Evolutionary conservation across 495 filamentous ascomycete genomes (phyloP).

Genomic region (Aspergillus nidulans): DNA sequence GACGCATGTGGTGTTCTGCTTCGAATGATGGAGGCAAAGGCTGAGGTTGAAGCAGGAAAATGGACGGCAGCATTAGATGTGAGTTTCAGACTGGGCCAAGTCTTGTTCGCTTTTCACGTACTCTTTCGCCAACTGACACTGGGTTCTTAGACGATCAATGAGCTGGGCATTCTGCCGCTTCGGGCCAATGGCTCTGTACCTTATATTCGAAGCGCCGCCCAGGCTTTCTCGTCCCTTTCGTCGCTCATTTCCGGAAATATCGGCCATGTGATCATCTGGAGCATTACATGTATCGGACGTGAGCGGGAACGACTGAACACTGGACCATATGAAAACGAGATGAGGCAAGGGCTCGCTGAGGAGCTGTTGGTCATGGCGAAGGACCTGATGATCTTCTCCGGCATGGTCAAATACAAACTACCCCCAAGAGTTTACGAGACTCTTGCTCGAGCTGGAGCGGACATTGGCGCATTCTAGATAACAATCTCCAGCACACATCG

Average conservation of each 20-base stretch:
- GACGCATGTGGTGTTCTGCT: constrained; percentile 69
- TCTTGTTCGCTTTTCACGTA: not conserved
- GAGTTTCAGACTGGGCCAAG: constrained; percentile 32
- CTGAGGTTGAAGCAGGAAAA: constrained; percentile 57
- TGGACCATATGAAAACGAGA: constrained; percentile 68
- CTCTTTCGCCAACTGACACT: constrained; percentile 9
- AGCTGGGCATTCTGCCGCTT: constrained; percentile 72
- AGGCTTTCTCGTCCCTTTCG: constrained; percentile 68
- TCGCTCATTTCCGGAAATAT: constrained; percentile 79
- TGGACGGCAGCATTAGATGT: constrained; percentile 83
- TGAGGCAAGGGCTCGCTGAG: constrained; percentile 62
- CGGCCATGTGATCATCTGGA: constrained; percentile 87
- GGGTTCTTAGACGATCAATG: constrained; percentile 59
- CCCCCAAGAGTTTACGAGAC: constrained; percentile 72
- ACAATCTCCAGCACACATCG: not conserved
- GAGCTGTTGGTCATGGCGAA: constrained; percentile 70
- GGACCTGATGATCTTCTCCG: constrained; percentile 91
- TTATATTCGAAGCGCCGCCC: constrained; percentile 67
- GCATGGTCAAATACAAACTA: constrained; percentile 86
- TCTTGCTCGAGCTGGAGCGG: constrained; percentile 69
- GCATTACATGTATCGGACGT: constrained; percentile 73
- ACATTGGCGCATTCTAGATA: constrained; percentile 56
- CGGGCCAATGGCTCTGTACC: constrained; percentile 63
- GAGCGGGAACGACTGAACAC: constrained; percentile 63
- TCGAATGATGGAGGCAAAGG: constrained; percentile 73